Evolutionary conservation across 1,284 basidiomycete genomes (phyloP).

Genomic region (Porogramme epimiltina): DNA sequence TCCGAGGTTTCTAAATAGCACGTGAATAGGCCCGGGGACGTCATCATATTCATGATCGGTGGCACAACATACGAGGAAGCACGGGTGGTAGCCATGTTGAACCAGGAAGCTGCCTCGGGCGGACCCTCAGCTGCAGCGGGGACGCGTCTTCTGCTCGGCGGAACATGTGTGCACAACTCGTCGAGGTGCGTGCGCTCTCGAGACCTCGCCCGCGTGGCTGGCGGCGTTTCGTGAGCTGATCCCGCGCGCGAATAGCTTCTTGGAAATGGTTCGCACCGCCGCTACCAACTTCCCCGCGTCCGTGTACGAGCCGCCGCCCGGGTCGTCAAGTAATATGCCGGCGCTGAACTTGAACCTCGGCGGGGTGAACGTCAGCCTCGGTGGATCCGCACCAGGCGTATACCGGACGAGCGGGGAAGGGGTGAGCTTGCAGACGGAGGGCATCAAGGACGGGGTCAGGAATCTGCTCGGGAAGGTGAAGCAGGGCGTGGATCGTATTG

Average conservation of each 20-base stretch:
- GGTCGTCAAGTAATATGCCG: slow-evolving; percentile 67
- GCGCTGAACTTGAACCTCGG: slow-evolving; percentile 88
- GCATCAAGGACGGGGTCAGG: slow-evolving; percentile 83
- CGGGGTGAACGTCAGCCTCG: slow-evolving; percentile 87
- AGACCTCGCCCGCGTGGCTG: slow-evolving; percentile 1
- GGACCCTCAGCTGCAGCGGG: slow-evolving; percentile 49
- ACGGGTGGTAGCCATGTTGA: slow-evolving; percentile 79
- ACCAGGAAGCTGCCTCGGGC: slow-evolving; percentile 69
- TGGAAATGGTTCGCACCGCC: slow-evolving; percentile 73
- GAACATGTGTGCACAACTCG: slow-evolving; percentile 93
- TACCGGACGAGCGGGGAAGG: slow-evolving; percentile 78
- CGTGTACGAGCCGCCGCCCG: slow-evolving; percentile 71
- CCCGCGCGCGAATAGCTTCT: slow-evolving; percentile 48
- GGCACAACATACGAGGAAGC: slow-evolving; percentile 95
- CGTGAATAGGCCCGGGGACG: slow-evolving; percentile 80
- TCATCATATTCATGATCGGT: slow-evolving; percentile 94
- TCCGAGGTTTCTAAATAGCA: slow-evolving; percentile 1
- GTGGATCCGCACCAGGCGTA: slow-evolving; percentile 81
- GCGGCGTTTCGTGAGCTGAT: slow-evolving; percentile 11
- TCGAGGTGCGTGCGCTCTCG: slow-evolving; percentile 58
- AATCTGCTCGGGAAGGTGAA: slow-evolving; percentile 87
- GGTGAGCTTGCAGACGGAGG: slow-evolving; percentile 70
- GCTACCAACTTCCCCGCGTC: slow-evolving; percentile 62
- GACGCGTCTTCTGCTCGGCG: slow-evolving; percentile 82
- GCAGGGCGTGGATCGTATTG: slow-evolving; percentile 80